These are phyloP conservation scores for Arthrobotrys sinensis DNA, from an alignment of 2,329 filamentous ascomycete genomes.

Conservation along the genomic window DNA sequence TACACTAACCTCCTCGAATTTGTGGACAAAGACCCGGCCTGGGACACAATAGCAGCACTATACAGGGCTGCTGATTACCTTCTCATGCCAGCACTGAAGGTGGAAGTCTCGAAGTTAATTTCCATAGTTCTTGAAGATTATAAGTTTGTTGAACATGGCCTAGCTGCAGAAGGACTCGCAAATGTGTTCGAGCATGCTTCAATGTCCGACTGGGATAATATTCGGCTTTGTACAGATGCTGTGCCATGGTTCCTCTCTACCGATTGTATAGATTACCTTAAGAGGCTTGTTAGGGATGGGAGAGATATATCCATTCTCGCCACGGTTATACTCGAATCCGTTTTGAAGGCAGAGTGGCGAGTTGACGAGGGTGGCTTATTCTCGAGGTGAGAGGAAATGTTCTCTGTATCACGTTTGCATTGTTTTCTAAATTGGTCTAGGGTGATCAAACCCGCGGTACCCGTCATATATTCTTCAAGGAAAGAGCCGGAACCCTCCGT, in stretches of 20 bases:
- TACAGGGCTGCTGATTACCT: background rate
- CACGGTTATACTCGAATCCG: too few species aligned
- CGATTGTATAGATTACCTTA: background rate
- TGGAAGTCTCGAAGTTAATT: background rate
- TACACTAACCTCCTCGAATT: background rate
- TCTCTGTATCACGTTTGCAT: too few species aligned
- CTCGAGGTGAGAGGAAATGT: too few species aligned
- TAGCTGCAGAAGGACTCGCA: background rate
- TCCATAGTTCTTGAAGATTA: too few species aligned
- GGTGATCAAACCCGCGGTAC: too few species aligned
- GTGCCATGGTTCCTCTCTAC: background rate
- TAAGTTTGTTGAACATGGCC: too few species aligned
- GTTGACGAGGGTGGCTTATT: too few species aligned
- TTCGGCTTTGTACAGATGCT: background rate
- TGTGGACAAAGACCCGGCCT: background rate
- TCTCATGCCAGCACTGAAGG: background rate
- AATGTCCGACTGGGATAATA: slow-evolving; percentile 3
- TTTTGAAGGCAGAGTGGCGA: too few species aligned
- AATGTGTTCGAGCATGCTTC: slow-evolving; percentile 3
- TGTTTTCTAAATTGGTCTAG: too few species aligned
- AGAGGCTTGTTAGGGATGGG: background rate
- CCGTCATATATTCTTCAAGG: too few species aligned
- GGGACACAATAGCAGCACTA: background rate
- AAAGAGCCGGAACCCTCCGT: too few species aligned
- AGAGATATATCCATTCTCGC: background rate